Evolutionary conservation across 805 yeast genomes (phyloP).

Genomic region (Lachancea mirantina): DNA sequence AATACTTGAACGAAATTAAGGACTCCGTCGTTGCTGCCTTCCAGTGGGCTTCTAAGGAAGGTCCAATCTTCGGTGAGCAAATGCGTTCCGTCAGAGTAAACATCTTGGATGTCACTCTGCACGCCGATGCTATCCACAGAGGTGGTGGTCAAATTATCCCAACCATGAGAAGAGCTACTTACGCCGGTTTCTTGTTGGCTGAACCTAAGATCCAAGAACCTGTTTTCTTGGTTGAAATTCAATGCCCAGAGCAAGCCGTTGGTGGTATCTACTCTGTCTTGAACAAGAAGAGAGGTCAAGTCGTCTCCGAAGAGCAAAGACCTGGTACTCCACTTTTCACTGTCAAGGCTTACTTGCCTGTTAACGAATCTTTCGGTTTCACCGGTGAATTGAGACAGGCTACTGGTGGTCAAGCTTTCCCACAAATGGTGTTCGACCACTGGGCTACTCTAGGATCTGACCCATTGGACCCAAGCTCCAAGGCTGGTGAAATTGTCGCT

Average conservation of each 20-base stretch:
- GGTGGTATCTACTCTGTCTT: conserved; percentile 99
- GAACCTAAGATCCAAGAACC: conserved; percentile 99
- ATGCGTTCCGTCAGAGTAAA: conserved; percentile 94
- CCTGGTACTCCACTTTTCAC: conserved; percentile 99
- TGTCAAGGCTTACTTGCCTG: conserved; percentile 99
- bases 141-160: conserved; percentile 99
- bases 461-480: conserved; percentile 78
- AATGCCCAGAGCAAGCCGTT: conserved; percentile 98
- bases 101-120: conserved; percentile 98
- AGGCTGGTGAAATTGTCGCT: conserved; percentile 57
- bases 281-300: conserved; percentile 99
- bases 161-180: conserved; percentile 99
- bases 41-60: conserved; percentile 99
- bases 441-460: conserved; percentile 90
- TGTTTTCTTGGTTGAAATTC: conserved; percentile 97
- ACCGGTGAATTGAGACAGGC: conserved; percentile 99
- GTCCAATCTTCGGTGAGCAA: conserved; percentile 96
- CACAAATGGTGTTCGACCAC: conserved; percentile 99
- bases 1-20: conserved; percentile 97
- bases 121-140: conserved; percentile 99
- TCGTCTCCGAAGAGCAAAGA: conserved; percentile 98
- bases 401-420: conserved; percentile 99
- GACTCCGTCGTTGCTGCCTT: conserved; percentile 99
- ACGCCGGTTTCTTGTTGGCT: conserved; percentile 96
- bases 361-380: conserved; percentile 99